These are phyloP conservation scores for Ceriops tagal DNA, from an alignment of 345 rosid species.

Conservation along the genomic window DNA sequence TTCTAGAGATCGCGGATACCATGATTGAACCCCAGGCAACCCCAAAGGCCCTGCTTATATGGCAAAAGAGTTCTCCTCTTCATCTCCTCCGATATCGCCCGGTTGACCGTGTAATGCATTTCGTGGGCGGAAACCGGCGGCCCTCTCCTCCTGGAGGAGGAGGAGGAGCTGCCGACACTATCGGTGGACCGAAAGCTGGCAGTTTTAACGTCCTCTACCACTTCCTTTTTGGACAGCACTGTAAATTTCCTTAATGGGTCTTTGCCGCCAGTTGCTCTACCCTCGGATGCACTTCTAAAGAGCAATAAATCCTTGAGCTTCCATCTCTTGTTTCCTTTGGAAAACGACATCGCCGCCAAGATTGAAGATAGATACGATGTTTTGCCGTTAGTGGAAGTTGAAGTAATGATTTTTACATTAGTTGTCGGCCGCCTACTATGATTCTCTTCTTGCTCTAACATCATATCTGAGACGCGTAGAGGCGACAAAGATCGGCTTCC, in stretches of 20 bases:
- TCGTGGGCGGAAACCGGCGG: constrained; percentile 67
- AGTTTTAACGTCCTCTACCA: constrained; percentile 42
- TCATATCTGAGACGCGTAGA: constrained; percentile 56
- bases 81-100: constrained; percentile 88
- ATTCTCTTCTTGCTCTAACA: constrained; percentile 44
- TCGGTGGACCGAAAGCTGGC: constrained; percentile 71
- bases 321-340: constrained; percentile 66
- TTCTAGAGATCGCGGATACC: constrained; percentile 57
- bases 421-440: not conserved
- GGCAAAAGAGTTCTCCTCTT: constrained; percentile 84
- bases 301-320: constrained; percentile 70
- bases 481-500: constrained; percentile 83
- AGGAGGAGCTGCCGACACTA: constrained; percentile 37
- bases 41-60: constrained; percentile 81
- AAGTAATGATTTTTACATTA: constrained; percentile 10
- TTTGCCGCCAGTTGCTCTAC: constrained; percentile 49
- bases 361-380: constrained; percentile 45
- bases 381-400: constrained; percentile 23
- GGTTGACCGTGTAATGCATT: constrained; percentile 75
- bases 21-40: constrained; percentile 85
- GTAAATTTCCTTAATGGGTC: constrained; percentile 48
- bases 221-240: constrained; percentile 44
- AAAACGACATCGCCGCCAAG: constrained; percentile 60
- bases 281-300: constrained; percentile 91
- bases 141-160: constrained; percentile 35